Conservation (phyloP, 2,329 filamentous ascomycete species). For the Xylaria hypoxylon region DNA sequence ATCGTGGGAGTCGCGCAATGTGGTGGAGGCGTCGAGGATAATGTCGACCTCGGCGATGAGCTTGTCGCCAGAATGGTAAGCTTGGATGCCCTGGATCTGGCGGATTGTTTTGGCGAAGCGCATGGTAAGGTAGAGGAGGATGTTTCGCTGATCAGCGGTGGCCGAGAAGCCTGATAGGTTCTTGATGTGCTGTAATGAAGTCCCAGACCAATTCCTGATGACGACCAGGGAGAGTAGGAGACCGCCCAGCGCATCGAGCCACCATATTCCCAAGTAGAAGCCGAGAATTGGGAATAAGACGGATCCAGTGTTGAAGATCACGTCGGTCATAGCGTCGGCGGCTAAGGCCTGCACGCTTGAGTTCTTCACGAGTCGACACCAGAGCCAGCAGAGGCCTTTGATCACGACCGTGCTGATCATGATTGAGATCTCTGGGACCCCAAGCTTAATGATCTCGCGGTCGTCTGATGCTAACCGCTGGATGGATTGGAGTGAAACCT, state of each 20-base stretch:
- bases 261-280: slow-evolving; percentile 82
- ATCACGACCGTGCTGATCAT: slow-evolving; percentile 86
- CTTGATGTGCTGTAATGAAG: slow-evolving; percentile 80
- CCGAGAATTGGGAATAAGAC: slow-evolving; percentile 88
- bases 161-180: slow-evolving; percentile 84
- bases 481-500: slow-evolving; percentile 78
- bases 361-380: slow-evolving; percentile 87
- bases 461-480: slow-evolving; percentile 70
- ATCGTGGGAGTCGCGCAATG: slow-evolving; percentile 83
- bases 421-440: slow-evolving; percentile 77
- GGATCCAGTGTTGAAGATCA: slow-evolving; percentile 90
- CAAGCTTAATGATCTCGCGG: slow-evolving; percentile 78
- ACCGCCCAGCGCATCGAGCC: slow-evolving; percentile 83
- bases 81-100: slow-evolving; percentile 85
- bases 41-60: slow-evolving; percentile 87
- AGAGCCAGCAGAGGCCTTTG: slow-evolving; percentile 86
- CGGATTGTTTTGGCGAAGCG: slow-evolving; percentile 89
- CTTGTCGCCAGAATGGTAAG: slow-evolving; percentile 88
- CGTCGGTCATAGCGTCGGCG: slow-evolving; percentile 73
- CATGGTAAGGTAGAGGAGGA: slow-evolving; percentile 91
- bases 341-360: slow-evolving; percentile 84
- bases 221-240: slow-evolving; percentile 82
- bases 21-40: slow-evolving; percentile 80
- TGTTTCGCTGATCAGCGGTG: slow-evolving; percentile 83
- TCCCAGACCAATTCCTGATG: slow-evolving; percentile 81